Conservation (phyloP, 2,329 filamentous ascomycete species). For the Fusarium palustre region DNA sequence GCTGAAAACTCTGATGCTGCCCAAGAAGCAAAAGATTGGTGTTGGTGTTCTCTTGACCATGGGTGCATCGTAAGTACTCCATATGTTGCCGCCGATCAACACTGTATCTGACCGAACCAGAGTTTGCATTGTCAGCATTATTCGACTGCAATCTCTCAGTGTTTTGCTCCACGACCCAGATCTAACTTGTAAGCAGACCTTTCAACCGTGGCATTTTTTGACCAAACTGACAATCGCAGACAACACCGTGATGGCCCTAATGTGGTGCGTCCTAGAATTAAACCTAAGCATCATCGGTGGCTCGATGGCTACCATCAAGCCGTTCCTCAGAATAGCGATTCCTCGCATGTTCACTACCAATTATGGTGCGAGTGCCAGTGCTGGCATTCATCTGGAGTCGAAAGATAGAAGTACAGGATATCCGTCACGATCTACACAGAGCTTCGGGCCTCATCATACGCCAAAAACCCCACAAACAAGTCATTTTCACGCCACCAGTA, state of each 20-base stretch:
- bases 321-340: slow-evolving; percentile 14
- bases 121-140: slow-evolving; percentile 19
- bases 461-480: background rate
- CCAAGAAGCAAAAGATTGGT: slow-evolving; percentile 24
- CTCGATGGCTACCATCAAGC: slow-evolving; percentile 23
- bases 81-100: background rate
- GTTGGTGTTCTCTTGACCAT: slow-evolving; percentile 17
- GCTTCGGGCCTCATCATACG: background rate
- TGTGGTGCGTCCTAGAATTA: slow-evolving; percentile 31
- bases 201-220: no score
- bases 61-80: slow-evolving; percentile 21
- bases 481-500: background rate
- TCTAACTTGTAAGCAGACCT: slow-evolving; percentile 7
- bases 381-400: background rate
- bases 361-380: background rate
- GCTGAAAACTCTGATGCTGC: slow-evolving; percentile 19
- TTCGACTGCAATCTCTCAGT: slow-evolving; percentile 17
- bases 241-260: slow-evolving; percentile 25
- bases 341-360: slow-evolving; percentile 11
- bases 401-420: background rate
- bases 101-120: slow-evolving; percentile 1
- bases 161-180: slow-evolving; percentile 15
- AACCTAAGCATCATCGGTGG: slow-evolving; percentile 29
- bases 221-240: slow-evolving; percentile 8
- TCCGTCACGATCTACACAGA: background rate